Percentiles rank a stretch among this genome's conserved stretches.
Evolutionary conservation across 805 yeast species (phyloP).

Genomic region (Tetrapisispora pingtungensis): DNA sequence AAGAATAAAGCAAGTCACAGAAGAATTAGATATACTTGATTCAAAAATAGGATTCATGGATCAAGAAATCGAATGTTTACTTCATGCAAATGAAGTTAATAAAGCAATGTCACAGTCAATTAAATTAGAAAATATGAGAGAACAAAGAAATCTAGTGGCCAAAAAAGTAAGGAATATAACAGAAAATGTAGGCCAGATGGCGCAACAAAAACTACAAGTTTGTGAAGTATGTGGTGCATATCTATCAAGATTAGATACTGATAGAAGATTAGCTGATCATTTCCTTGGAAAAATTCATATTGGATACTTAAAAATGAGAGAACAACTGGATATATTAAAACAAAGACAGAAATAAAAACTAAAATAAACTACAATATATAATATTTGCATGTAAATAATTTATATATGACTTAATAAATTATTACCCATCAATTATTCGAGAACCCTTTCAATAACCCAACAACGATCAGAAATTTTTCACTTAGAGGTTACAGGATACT

Average conservation of each 20-base stretch:
- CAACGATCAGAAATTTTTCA: too few relatives aligned
- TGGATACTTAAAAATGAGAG: constrained; percentile 70
- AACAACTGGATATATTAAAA: constrained; percentile 36
- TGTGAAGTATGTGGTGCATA: constrained; percentile 88
- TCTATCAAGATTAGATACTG: constrained; percentile 75
- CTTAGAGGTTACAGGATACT: too few relatives aligned
- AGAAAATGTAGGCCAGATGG: constrained; percentile 71
- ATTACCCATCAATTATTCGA: too few relatives aligned
- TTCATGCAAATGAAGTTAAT: constrained; percentile 39
- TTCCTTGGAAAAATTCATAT: constrained; percentile 80
- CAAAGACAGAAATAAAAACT: constrained; percentile 8
- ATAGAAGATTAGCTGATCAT: constrained; percentile 81
- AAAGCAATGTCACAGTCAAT: constrained; percentile 43
- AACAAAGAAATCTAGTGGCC: constrained; percentile 43
- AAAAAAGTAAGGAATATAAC: constrained; percentile 48
- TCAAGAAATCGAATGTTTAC: constrained; percentile 51
- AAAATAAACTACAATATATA: neutral
- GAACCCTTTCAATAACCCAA: too few relatives aligned
- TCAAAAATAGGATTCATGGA: constrained; percentile 53
- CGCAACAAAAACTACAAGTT: constrained; percentile 84
- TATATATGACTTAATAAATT: too few relatives aligned
- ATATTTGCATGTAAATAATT: too few relatives aligned
- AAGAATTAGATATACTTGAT: constrained; percentile 52
- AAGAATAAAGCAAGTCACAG: constrained; percentile 43
- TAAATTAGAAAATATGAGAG: constrained; percentile 36